Conservation (phyloP, 169 alveolate genomes). For the Nephromyces sp. region DNA sequence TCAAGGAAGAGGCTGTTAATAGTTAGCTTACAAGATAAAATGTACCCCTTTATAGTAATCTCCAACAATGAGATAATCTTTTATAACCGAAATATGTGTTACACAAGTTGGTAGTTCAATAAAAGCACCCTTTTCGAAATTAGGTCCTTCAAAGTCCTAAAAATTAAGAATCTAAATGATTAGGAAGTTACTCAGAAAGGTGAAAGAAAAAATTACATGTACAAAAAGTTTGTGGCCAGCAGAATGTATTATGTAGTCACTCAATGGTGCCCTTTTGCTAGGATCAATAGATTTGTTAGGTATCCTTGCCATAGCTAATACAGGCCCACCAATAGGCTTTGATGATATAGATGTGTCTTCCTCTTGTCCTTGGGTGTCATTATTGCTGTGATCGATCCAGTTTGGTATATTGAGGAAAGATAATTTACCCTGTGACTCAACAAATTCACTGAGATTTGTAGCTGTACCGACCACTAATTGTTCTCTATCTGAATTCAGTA, state of each 20-base stretch:
- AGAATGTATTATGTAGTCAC: not conserved
- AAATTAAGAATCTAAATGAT: no score
- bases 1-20: not conserved
- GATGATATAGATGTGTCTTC: no score
- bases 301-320: no score
- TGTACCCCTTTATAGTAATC: not conserved
- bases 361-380: no score
- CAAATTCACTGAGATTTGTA: no score
- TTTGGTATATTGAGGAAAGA: not conserved
- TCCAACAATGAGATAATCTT: not conserved
- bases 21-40: not conserved
- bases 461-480: no score
- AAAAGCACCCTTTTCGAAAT: not conserved
- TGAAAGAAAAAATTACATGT: not conserved
- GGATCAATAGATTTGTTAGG: no score
- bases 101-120: not conserved
- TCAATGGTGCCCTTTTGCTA: no score
- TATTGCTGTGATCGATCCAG: no score
- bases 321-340: no score
- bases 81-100: not conserved
- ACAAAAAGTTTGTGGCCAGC: not conserved
- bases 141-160: not conserved
- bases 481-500: no score
- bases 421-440: not conserved
- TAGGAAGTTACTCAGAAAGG: no score